Evolutionary conservation across 257 asterid species (phyloP).

Genomic region (Solanum chmielewskii): DNA sequence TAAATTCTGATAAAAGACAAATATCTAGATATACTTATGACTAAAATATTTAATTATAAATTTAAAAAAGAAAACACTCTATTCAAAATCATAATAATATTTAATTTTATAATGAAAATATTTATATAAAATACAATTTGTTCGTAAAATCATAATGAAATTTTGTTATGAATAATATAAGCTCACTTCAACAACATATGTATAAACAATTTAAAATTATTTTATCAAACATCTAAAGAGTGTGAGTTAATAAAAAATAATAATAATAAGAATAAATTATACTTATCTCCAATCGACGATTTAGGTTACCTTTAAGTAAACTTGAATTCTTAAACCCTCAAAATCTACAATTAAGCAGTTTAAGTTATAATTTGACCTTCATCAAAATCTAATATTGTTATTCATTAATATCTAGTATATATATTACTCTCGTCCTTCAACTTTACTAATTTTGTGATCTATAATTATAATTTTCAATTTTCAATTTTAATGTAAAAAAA

Average conservation of each 20-base stretch:
- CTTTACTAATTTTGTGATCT: background rate
- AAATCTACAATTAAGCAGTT: background rate
- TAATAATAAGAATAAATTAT: background rate
- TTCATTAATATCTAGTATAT: background rate
- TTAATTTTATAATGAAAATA: background rate
- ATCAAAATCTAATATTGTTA: background rate
- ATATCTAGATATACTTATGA: too few relatives aligned
- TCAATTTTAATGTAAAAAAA: too few relatives aligned
- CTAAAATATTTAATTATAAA: too few relatives aligned
- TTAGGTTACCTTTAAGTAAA: background rate
- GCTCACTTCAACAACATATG: background rate
- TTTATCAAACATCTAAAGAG: background rate
- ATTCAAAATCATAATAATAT: too few relatives aligned
- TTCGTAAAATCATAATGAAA: background rate
- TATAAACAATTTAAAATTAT: fast-evolving
- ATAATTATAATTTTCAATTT: too few relatives aligned
- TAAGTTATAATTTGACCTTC: background rate
- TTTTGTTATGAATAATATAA: background rate
- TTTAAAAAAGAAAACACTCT: background rate
- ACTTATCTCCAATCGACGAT: background rate
- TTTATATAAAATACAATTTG: background rate
- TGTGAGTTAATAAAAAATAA: background rate
- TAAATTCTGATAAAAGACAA: background rate
- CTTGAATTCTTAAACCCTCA: background rate
- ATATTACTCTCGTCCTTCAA: background rate